Percentiles rank a stretch among this genome's conserved stretches.
Evolutionary conservation across 495 filamentous ascomycete genomes (phyloP).

Genomic region (Xylaria sp.): DNA sequence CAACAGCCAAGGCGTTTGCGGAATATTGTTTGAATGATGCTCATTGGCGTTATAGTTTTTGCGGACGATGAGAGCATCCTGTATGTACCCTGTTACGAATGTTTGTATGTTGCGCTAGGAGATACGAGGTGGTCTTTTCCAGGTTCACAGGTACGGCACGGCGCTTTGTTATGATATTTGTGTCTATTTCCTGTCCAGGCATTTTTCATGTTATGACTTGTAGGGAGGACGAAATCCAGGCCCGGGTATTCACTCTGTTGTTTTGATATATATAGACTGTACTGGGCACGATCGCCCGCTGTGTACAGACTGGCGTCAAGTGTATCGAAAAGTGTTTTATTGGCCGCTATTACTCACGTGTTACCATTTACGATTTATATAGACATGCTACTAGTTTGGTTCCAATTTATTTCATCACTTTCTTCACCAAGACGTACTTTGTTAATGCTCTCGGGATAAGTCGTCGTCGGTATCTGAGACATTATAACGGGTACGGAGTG

Average conservation of each 20-base stretch:
- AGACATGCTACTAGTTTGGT: constrained; percentile 8
- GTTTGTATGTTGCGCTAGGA: constrained; percentile 3
- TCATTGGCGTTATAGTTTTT: not conserved
- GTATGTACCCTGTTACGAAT: constrained; percentile 1
- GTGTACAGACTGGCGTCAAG: constrained; percentile 22
- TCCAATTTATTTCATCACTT: not conserved
- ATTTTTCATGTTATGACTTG: not conserved
- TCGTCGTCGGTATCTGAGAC: no score
- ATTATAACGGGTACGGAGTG: no score
- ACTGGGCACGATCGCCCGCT: constrained; percentile 5
- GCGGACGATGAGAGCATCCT: not conserved
- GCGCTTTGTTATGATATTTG: constrained; percentile 1
- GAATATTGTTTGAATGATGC: not conserved
- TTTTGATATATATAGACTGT: constrained; percentile 23
- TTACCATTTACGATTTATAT: not conserved
- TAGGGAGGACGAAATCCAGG: not conserved
- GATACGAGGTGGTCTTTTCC: not conserved
- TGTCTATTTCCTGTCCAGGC: not conserved
- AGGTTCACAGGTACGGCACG: not conserved
- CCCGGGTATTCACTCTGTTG: not conserved
- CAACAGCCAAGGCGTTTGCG: constrained; percentile 20
- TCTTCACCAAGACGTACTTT: not conserved
- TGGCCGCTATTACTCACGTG: not conserved
- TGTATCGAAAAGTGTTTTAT: constrained; percentile 26
- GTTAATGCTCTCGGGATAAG: no score